Evolutionary conservation across 805 yeast species (phyloP), one percentile per base, ranked within the genome.

Genomic region (Ogataea paraovalis): DNA sequence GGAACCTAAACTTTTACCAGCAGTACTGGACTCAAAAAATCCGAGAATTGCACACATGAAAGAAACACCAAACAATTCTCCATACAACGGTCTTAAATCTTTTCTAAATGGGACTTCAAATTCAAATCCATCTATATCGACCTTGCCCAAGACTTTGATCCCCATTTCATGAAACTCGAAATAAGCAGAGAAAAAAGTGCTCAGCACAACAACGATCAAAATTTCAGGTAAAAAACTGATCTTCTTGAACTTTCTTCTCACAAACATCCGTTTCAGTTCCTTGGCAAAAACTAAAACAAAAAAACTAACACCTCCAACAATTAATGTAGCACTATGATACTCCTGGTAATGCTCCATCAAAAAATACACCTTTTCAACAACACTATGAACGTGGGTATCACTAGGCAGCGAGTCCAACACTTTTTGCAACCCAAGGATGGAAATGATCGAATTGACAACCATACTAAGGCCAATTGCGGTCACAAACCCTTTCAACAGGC

Each of bases 21-120:
- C 97, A 0, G 96, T 90, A 0, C 97, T 87, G 7, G 96, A 84
- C 64, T 92, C 97, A 57, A 92, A 87, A 61, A 92, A 89, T 0
- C 98, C 98, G 33, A 92, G 69, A 60, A 89, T 78, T 0, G 97
- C 95, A 51, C 87, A 80, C 48, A 85, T 75, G 51, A 90, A 80
- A 0, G 94, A 79, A 0, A 92, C 75, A n/a, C 81, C 73, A 56
- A 88, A 75, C 43, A 82, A 66, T 22, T 74, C 72, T 44, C 78
- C 74, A 50, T 85, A 76, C 49, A 76, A 70, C 33, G 71, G 71
- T 48, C 74, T 69, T 18, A 71, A 70, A 2, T 68, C 55, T 0
- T 67, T 61, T 1, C 79, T 62, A 14, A 91, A 64, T 3, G 97
- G 97, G 46, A 81, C 69, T 44, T 71, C 68, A 18, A 83, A 58